Evolutionary conservation across 805 yeast species (phyloP), one percentile per base, ranked within the genome.

Genomic region (Spathaspora arborariae): DNA sequence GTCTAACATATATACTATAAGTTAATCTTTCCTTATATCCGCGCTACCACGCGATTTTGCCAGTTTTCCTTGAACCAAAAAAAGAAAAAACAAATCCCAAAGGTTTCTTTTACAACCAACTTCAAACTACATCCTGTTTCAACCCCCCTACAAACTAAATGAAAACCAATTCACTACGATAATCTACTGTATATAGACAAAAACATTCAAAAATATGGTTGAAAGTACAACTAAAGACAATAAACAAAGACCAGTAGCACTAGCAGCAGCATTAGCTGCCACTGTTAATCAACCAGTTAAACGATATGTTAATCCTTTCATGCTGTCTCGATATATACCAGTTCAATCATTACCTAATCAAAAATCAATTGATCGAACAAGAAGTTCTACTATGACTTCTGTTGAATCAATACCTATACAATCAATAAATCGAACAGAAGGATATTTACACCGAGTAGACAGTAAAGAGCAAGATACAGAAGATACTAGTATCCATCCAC

Each of bases 371-470:
- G 34, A 40, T 13, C 13, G 42, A 40, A 40, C 34, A 10, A 26
- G 42, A 18, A 40, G 42, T 20, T 16, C 42, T 5, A 40, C 42
- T 11, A 5, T 39, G 13, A 5, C 33, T 10, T 39, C 42, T 2
- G 30, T 40, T 18, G 42, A 40, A n/a, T 13, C 42, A 24, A n/a
- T 40, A 9, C 20, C 42, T 9, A 40, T 40, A 16, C 42, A 40
- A 16, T 40, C 42, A 9, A 27, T 40, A 11, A 26, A 24, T 13
- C 34, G 42, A n/a, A 35, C 20, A 35, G 20, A 35, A 16, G 20
- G 38, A 35, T 35, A 35, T 35, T 13, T 10, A 27, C 33, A 27
- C 13, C n/a, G n/a, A n/a, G n/a, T n/a, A n/a, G n/a, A n/a, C n/a
- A n/a, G n/a, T n/a, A n/a, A n/a, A n/a, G n/a, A n/a, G n/a, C n/a